These are phyloP conservation scores for Trichoderma lentiforme DNA, from an alignment of 2,329 filamentous ascomycete genomes.

Conservation along the genomic window DNA sequence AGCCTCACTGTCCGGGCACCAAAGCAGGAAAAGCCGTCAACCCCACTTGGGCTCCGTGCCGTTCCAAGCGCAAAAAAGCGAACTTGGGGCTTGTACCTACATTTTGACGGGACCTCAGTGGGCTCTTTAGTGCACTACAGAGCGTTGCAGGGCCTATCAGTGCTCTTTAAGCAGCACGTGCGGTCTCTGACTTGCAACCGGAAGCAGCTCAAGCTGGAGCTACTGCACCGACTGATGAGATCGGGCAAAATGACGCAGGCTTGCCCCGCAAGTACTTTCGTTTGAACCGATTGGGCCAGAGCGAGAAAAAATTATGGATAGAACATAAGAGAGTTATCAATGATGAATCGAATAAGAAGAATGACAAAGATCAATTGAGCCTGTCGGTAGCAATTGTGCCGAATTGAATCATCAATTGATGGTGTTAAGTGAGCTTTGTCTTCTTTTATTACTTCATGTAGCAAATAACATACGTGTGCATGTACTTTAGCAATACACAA, in stretches of 20 bases:
- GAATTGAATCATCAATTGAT: background rate
- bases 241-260: slow-evolving; percentile 5
- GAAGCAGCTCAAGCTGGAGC: background rate
- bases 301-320: background rate
- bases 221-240: background rate
- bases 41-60: background rate
- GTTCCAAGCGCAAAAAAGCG: background rate
- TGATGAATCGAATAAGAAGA: background rate
- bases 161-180: background rate
- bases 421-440: background rate
- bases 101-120: background rate
- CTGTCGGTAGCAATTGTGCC: background rate
- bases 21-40: background rate
- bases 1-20: slow-evolving; percentile 5
- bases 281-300: background rate
- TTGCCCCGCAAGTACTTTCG: background rate
- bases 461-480: background rate
- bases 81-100: background rate
- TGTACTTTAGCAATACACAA: no score
- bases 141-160: background rate
- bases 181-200: background rate
- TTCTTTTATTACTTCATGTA: background rate
- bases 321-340: background rate
- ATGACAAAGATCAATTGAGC: background rate
- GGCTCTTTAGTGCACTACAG: background rate